Base-by-base conservation (phyloP, 176 grass and related monocot species). In the Triticum urartu region DNA sequence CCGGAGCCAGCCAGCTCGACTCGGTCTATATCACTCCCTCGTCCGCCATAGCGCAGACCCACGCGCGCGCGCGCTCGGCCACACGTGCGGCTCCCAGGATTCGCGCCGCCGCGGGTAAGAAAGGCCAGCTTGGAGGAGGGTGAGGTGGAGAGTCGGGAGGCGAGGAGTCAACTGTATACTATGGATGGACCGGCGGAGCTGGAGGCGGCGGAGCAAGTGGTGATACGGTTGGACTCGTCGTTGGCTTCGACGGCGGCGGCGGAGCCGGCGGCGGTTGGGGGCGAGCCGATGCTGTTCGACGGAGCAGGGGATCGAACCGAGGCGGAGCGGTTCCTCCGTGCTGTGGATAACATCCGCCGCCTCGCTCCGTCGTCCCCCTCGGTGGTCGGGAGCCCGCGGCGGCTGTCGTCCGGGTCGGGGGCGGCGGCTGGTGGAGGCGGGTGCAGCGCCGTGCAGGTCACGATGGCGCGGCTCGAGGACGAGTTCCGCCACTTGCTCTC, bases 401-500 rank as follows among this genome's bases (percentile, higher is more conserved):
- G 90, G 33, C 87, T 89, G 1, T 95, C 77, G 9, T 91, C 84
- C 5, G 87, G 80, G 4, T 52, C 74, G 9, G 74, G 2, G 15
- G 66, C 70, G 17, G 26, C 75, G 7, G 78, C 64, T 14, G 24
- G 22, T 7, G 71, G 72, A 5, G 18, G 11, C 4, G 77, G 68
- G 21, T 60, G 9, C 54, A 72, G 66, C 77, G 86, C 86, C 33
- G 54, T 90, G 85, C 90, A 95, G 79, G 80, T 88, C 62, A 90
- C 93, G 3, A 95, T 90, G 93, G 93, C 88, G 76, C 88, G 93
- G 70, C 93, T 95, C 42, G 93, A 95, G 86, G 93, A 95, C 70
- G 93, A 95, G 86, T 95, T 95, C 86, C 90, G 93, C 34, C 88
- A 95, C 83, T 54, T 95, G 82, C 90, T 95, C 54, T 87, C 89